Evolutionary conservation across 1,139 yeast species (phyloP), one percentile per base, ranked within the genome.

Genomic region (Hemisphaericaspora xylanilytica): DNA sequence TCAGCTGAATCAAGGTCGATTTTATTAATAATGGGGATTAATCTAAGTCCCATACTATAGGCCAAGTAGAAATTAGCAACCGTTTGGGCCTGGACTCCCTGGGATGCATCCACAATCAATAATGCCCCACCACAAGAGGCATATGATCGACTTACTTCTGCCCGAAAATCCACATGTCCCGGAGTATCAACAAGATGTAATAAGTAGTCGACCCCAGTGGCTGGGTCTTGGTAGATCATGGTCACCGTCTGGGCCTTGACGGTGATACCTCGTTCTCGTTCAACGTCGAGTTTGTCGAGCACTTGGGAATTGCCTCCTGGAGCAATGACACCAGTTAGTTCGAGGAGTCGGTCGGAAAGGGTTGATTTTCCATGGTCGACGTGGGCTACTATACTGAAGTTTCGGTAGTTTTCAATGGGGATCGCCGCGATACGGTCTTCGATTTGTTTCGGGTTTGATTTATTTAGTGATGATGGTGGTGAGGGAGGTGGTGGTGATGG

Each of bases 321-420:
- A 41, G 84, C 79, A 20, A 92, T 86, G 1, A 92, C 97, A 0
- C 95, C 94, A 0, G 97, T 92, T 30, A 86, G 62, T 55, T 92
- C 97, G 29, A 92, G 65, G 30, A 92, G 65, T 37, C 97, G 65
- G 56, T 92, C 98, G 43, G 95, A 84, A 20, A 92, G 61, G 0
- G 98, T 92, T 2, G 96, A 86, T 59, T 92, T 92, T 0, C 98
- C 98, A 61, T 92, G 98, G 59, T 92, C 98, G 28, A 92, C 94
- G 67, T 92, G 98, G 2, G 98, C 97, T 27, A 89, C 97, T 42
- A 92, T 90, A 45, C 95, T 86, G 61, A 92, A 90, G 61, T 89
- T 90, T 45, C 98, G 64, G 58, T 85, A 90, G 50, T 88, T 79
- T 42, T 81, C 84, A 22, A 85, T 73, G 5, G 97, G 97, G 32